These are phyloP conservation scores for Pyrenophora teres DNA, from an alignment of 2,329 filamentous ascomycete genomes.

Conservation along the genomic window DNA sequence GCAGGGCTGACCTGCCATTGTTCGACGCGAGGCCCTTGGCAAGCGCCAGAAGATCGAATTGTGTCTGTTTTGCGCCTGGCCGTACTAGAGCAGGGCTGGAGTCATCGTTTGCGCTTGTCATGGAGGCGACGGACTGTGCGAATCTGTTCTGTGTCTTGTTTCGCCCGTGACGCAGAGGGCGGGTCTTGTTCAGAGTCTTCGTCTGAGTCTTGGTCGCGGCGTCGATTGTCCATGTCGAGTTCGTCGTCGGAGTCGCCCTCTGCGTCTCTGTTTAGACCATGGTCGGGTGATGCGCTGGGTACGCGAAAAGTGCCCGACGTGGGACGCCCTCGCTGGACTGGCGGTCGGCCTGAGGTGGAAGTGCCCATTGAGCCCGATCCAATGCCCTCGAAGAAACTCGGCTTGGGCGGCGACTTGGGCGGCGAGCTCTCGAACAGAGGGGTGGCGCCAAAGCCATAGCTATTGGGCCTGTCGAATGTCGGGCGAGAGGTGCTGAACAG, in stretches of 20 bases:
- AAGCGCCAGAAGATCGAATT: slow-evolving; percentile 70
- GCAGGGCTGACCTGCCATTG: slow-evolving; percentile 62
- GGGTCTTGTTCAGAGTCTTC: slow-evolving; percentile 49
- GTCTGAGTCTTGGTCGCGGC: slow-evolving; percentile 21
- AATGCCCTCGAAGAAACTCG: slow-evolving; percentile 33
- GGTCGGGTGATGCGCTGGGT: slow-evolving; percentile 43
- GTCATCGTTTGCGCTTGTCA: slow-evolving; percentile 42
- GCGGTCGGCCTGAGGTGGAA: slow-evolving; percentile 36
- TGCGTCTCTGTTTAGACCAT: slow-evolving; percentile 19
- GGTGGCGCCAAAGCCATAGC: slow-evolving; percentile 23
- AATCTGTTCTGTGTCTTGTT: slow-evolving; percentile 28
- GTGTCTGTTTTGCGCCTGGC: slow-evolving; percentile 49
- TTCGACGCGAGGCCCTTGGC: slow-evolving; percentile 70
- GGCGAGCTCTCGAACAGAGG: slow-evolving; percentile 41
- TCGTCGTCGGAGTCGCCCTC: slow-evolving; percentile 48
- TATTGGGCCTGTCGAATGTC: slow-evolving; percentile 25
- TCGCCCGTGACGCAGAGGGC: slow-evolving; percentile 50
- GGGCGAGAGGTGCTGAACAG: slow-evolving; percentile 59
- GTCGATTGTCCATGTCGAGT: no score
- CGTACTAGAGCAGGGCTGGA: slow-evolving; percentile 32
- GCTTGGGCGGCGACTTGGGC: slow-evolving; percentile 44
- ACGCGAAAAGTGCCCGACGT: slow-evolving; percentile 34
- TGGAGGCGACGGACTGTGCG: slow-evolving; percentile 43
- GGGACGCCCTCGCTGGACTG: slow-evolving; percentile 35
- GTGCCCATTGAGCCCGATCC: slow-evolving; percentile 34